phyloP scores from a whole-genome alignment of 768 basidiomycete genomes.

The Russula abietina region DNA sequence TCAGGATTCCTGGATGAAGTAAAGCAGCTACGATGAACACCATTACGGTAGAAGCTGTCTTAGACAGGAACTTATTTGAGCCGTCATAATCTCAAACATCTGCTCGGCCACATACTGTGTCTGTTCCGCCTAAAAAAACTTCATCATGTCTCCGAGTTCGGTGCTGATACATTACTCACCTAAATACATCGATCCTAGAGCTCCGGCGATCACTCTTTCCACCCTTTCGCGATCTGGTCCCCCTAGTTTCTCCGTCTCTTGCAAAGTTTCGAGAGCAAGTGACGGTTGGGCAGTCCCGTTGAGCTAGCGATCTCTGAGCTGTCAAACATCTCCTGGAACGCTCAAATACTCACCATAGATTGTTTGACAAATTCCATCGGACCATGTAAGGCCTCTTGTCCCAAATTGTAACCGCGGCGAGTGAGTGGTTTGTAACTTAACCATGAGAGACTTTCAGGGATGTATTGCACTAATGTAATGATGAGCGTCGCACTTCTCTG shows the following conservation, averaged over 20 bases:
- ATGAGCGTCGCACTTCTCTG: too few relatives aligned
- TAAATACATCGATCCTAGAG: background rate
- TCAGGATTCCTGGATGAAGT: background rate
- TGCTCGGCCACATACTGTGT: background rate
- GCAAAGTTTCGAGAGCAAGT: background rate
- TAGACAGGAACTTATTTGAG: background rate
- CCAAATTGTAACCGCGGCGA: background rate
- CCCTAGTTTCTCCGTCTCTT: background rate
- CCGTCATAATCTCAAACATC: background rate
- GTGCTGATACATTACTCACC: background rate
- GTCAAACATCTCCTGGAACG: too few relatives aligned
- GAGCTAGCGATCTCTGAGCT: background rate
- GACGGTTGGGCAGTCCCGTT: background rate
- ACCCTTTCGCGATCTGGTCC: background rate
- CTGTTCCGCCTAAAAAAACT: background rate
- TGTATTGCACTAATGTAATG: background rate
- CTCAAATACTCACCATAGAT: background rate
- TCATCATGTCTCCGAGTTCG: background rate
- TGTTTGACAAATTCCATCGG: slow-evolving; percentile 7
- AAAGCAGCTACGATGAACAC: background rate
- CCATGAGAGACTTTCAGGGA: slow-evolving; percentile 5
- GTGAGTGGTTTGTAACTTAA: slow-evolving; percentile 5
- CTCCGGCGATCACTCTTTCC: background rate
- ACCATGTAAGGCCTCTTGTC: background rate
- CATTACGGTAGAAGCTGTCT: background rate